Evolutionary conservation across 2,329 filamentous ascomycete species (phyloP), one percentile per base, ranked within the genome.

Genomic region (Akanthomyces dipterigenus): DNA sequence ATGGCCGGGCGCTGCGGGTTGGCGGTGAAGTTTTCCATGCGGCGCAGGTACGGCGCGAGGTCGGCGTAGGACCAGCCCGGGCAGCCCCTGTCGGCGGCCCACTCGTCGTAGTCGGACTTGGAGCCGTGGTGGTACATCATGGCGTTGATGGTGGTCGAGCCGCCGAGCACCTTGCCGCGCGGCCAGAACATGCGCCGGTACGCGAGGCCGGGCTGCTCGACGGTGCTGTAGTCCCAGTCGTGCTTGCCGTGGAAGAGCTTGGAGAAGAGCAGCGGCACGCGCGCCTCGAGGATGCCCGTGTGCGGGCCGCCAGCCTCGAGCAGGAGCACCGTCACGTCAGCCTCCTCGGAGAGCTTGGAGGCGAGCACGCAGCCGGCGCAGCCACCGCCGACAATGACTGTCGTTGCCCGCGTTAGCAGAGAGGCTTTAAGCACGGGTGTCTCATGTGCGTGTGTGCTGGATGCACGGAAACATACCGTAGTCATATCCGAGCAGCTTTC

Each of bases 351-450:
- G 12, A 71, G 67, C 56, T 68, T 67, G 55, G 64, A 67, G 16
- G 70, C 70, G 38, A 72, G 65, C 14, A 72, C 69, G n/a, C 69
- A 63, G 31, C 70, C 70, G 0, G 70, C 68, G 1, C 66, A 65
- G 3, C 70, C 70, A 28, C 67, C 70, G 20, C 70, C 70, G 5
- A 70, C 66, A 48, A 71, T 64, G 22, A 71, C 64, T 67, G 40
- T n/a, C 7, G n/a, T 51, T 12, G 26, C 16, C 20, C 6, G 40
- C 40, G 18, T 55, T 16, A 22, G 2, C 11, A 26, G 7, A 22
- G n/a, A 34, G 5, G 7, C 7, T 11, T 34, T 34, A 34, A 34
- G 11, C 3, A 9, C 31, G 4, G 31, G 8, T 9, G n/a, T n/a
- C n/a, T n/a, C n/a, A n/a, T n/a, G n/a, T n/a, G n/a, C n/a, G n/a